Evolutionary conservation across 2,329 filamentous ascomycete species (phyloP), one percentile per base, ranked within the genome.

Genomic region (Zasmidium citrigriseum): DNA sequence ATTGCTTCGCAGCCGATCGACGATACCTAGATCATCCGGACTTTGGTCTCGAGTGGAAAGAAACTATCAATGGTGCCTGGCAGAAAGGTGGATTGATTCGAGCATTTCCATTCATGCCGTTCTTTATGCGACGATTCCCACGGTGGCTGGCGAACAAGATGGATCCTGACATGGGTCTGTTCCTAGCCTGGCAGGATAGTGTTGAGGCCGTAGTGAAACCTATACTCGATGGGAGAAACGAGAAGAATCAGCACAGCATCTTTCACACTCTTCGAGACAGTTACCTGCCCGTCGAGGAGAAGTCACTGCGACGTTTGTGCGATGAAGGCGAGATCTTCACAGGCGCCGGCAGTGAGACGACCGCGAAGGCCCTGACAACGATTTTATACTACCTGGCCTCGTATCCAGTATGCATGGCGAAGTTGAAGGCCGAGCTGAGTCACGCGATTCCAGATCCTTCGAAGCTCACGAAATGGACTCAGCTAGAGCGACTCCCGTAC

Each of bases 251-350:
- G 5, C 34, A 25, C 7, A 65, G 60, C 21, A 62, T 63, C 54
- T 62, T 63, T 23, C 60, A 65, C 45, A 58, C 53, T 4, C 57
- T 67, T 3, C 55, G 53, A 4, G 60, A 55, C 20, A 51, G 53
- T 22, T 54, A 59, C 25, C 45, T 67, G 21, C 58, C 63, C 16
- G 21, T 52, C 48, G 51, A 23, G 41, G 65, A 67, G 44, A 55
- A 56, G 21, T 55, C 56, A 4, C 48, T 54, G 4, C 38, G 63
- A n/a, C 46, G 62, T 7, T 48, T 68, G 2, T 34, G 46, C 5
- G 55, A 66, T 16, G 64, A 67, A 54, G 66, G 44, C 5, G 51
- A 58, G 23, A 63, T 61, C n/a, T 44, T 68, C 45, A 59, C 61
- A 20, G 58, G 55, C 18, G 66, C 61, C 9, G 66, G 64, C 11